Evolutionary conservation across 306 rosid species (phyloP).

Genomic region (Potentilla sterilis): DNA sequence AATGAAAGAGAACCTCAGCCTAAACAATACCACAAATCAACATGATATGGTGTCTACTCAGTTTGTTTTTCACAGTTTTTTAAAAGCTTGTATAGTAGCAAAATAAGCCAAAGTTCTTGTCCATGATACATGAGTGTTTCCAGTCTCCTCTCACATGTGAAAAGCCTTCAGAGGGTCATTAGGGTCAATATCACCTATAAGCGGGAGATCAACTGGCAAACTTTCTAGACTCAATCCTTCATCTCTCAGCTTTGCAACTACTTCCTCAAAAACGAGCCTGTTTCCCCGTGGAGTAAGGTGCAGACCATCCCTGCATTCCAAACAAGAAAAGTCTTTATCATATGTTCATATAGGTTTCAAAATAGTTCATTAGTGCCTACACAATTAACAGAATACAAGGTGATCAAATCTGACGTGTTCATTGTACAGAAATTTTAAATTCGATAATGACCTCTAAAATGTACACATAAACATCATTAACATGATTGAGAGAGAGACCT

Average conservation of each 20-base stretch:
- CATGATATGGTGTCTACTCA: not conserved
- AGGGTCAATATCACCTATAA: conserved; percentile 53
- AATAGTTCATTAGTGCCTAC: not conserved
- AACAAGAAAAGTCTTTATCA: conserved; percentile 1
- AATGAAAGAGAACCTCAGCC: not conserved
- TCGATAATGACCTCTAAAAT: not conserved
- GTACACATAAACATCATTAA: not conserved
- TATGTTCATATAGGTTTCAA: not conserved
- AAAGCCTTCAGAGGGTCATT: conserved; percentile 64
- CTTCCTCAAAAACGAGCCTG: conserved; percentile 65
- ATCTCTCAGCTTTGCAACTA: conserved; percentile 52
- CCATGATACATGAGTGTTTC: not conserved
- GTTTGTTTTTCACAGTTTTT: not conserved
- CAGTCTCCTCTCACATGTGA: conserved; percentile 21
- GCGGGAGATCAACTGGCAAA: conserved; percentile 63
- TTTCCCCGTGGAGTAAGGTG: conserved; percentile 65
- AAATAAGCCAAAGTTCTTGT: not conserved
- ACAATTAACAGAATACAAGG: not conserved
- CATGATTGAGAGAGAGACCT: conserved; percentile 36
- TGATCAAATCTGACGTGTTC: not conserved
- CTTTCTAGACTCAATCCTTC: conserved; percentile 48
- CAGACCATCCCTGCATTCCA: conserved; percentile 70
- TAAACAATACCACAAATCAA: not conserved
- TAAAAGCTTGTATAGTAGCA: conserved; percentile 2
- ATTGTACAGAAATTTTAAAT: not conserved